Percentiles rank a stretch among this genome's conserved stretches.
These are phyloP conservation scores for Trametes villosa DNA, from an alignment of 768 basidiomycete species.

Conservation along the genomic window DNA sequence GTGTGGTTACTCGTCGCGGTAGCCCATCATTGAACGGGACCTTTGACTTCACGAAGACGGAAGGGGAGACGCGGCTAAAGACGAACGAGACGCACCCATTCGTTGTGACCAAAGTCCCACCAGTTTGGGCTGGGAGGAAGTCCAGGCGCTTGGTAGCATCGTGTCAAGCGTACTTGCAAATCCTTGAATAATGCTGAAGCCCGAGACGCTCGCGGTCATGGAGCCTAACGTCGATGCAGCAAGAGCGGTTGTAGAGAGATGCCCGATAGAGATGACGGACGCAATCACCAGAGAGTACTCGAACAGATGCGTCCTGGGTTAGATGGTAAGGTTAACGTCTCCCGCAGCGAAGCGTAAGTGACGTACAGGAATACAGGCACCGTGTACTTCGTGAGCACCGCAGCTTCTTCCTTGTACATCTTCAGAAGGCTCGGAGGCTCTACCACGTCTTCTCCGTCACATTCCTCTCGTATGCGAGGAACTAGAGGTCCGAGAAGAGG, in stretches of 20 bases:
- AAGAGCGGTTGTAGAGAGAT: slow-evolving; percentile 86
- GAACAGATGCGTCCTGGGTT: slow-evolving; percentile 67
- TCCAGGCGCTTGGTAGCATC: slow-evolving; percentile 93
- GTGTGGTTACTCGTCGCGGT: too few relatives aligned
- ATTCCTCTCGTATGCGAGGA: slow-evolving; percentile 58
- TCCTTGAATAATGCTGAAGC: slow-evolving; percentile 81
- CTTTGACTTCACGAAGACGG: neutral
- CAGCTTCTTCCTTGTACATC: slow-evolving; percentile 61
- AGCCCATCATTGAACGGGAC: too few relatives aligned
- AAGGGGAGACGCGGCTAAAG: neutral
- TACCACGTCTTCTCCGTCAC: slow-evolving; percentile 42
- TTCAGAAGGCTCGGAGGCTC: slow-evolving; percentile 34
- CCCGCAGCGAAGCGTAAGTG: neutral
- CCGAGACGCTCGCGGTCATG: slow-evolving; percentile 61
- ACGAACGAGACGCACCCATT: slow-evolving; percentile 60
- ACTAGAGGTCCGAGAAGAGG: slow-evolving; percentile 61
- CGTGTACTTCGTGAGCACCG: slow-evolving; percentile 63
- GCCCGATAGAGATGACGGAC: slow-evolving; percentile 87
- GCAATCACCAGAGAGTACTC: slow-evolving; percentile 88
- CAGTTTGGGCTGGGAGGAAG: slow-evolving; percentile 78
- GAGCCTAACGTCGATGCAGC: slow-evolving; percentile 65
- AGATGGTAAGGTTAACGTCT: neutral
- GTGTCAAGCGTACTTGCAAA: slow-evolving; percentile 89
- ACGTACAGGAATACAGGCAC: slow-evolving; percentile 74
- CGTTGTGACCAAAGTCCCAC: slow-evolving; percentile 92